Base-by-base conservation (phyloP, 108 stramenopile species). In the Discostella pseudostelligera region DNA sequence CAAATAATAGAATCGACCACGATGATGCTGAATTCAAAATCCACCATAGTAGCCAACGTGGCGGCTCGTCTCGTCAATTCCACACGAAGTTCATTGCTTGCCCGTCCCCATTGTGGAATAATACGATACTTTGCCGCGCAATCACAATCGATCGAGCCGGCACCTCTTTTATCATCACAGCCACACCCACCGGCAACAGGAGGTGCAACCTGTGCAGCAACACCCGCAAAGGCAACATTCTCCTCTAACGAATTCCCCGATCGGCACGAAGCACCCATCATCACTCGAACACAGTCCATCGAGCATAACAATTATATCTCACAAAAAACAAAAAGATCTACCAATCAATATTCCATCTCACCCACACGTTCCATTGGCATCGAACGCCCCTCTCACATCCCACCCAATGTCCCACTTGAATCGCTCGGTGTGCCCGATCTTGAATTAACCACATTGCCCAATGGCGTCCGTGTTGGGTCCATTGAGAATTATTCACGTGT, bases 381-480 rank as follows among this genome's bases (percentile, higher is more conserved):
- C 12, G 44, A 67, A 4, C 79, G 65, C 12, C 88, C 92, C 7
- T 26, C 63, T 3, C 69, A 72, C 43, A 74, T 89, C 46, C 88
- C 87, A 8, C 70, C 87, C 54, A 87, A 86, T 61, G 56, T 82
- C 10, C 74, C 83, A 0, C 63, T 62, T 3, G 65, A 54, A 6
- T 53, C 74, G 25, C 71, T 87, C 26, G 56, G 73, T 45, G 69
- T 64, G 17, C 96, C 96, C 0, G 77, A 78, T 45, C 91, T 89
- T 0, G 44, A 76, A 51, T 65, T 93, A 16, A 93, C 96, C 16
- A 84, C 72, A 4, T 61, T 97, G 21, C 75, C 81, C 26, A 95
- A 92, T 59, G 96, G 96, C 11, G 81, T 97, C 1, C 79, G 91
- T 4, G 93, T 97, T 24, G 94, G 88, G 13, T 92, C 92, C 14